Base-by-base conservation (phyloP, 352 stramenopile species). In the Phytophthora pseudosyringae region DNA sequence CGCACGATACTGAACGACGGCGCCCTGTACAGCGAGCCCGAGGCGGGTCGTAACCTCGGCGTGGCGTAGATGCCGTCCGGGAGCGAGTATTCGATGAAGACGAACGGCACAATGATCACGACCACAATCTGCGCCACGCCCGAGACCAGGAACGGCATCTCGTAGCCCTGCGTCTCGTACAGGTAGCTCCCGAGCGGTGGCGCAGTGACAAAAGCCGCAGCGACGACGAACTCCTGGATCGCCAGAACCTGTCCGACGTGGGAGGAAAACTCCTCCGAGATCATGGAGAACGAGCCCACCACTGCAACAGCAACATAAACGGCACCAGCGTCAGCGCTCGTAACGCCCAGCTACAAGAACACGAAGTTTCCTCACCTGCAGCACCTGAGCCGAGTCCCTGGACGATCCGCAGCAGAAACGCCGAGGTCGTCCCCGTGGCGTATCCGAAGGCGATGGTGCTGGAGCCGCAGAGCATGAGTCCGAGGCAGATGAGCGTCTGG, bases 11-110 rank as follows among this genome's bases (percentile, higher is more conserved):
- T 69, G 59, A 81, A 78, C 3, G 81, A 71, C 8, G 69, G 54
- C 8, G 50, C 40, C 9, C 36, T 70, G 38, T 61, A 67, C 16
- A 73, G 35, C 11, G 56, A 49, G 15, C 63, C 43, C 10, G 71
- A 60, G 9, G 59, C 52, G 15, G 55, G 48, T 31, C 45, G 44
- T 12, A 52, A 43, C 41, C 39, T 61, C n/a, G 69, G 39, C 10
- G 53, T 5, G 3, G 67, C 63, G 54, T 86, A 84, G 7, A 89
- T 69, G 1, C 83, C 83, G 59, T 92, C 83, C 3, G 80, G 73
- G 3, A 92, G 77, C 36, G 75, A 77, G 62, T 92, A 92, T 55
- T 92, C 83, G 58, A 92, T 86, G 59, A 92, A 92, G 44, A 90
- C 55, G 47, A 88, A 86, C 8, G 83, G 83, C 3, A 90, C 65